These are phyloP conservation scores for Solanum neorickii DNA, from an alignment of 257 asterid genomes.

Conservation along the genomic window DNA sequence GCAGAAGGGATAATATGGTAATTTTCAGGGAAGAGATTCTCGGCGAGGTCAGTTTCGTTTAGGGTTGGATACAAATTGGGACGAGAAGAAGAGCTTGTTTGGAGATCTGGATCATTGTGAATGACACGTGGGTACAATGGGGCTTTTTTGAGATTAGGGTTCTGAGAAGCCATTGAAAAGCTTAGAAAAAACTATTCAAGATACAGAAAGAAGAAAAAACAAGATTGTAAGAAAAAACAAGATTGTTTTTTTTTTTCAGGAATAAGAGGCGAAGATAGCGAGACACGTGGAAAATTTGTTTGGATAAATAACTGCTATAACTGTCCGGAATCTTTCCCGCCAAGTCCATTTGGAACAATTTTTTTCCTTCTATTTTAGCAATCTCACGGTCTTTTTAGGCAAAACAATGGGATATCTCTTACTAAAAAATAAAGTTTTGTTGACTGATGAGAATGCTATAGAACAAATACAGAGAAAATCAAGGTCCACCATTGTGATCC, in stretches of 20 bases:
- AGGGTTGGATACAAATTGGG: slow-evolving; percentile 26
- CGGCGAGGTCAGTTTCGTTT: slow-evolving; percentile 32
- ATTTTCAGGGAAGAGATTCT: slow-evolving; percentile 33
- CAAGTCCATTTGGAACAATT: neutral
- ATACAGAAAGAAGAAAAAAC: neutral
- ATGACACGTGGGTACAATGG: slow-evolving; percentile 50
- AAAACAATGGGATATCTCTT: neutral
- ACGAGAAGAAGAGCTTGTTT: slow-evolving; percentile 17
- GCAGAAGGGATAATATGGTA: neutral
- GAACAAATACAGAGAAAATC: neutral
- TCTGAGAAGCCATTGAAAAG: slow-evolving; percentile 42
- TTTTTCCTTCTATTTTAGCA: neutral
- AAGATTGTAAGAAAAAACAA: neutral
- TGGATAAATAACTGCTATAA: neutral
- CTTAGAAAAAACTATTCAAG: neutral
- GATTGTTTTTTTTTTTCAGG: neutral
- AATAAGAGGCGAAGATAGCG: neutral
- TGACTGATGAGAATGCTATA: neutral
- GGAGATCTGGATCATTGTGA: slow-evolving; percentile 12
- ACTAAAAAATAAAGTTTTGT: neutral
- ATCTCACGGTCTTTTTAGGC: neutral
- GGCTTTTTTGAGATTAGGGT: slow-evolving; percentile 22
- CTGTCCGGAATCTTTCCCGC: neutral
- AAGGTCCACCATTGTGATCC: neutral
- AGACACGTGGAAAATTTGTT: neutral